phyloP scores from a whole-genome alignment of 2,329 filamentous ascomycete species.

The Penicillium crustosum region DNA sequence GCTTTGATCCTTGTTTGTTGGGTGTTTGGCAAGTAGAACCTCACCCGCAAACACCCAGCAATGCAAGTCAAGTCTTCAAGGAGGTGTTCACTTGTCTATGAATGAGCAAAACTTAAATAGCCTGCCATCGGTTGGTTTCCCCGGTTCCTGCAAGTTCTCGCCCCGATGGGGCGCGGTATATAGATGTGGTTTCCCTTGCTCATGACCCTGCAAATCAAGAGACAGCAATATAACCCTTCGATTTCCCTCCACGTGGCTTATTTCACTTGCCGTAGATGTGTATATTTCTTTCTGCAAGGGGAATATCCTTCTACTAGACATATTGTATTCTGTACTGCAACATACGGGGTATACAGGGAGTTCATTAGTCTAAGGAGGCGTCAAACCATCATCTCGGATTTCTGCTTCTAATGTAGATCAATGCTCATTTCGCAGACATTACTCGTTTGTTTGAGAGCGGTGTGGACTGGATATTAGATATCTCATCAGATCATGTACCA shows the following conservation, averaged over 20 bases:
- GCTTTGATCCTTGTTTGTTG: neutral
- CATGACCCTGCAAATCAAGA: conserved; percentile 2
- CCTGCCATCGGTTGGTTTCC: conserved; percentile 1
- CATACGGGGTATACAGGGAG: neutral
- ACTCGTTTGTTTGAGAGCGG: neutral
- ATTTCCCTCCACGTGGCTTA: conserved; percentile 7
- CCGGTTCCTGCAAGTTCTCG: conserved; percentile 15
- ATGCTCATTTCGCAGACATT: neutral
- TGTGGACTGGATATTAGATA: neutral
- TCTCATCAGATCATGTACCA: neutral
- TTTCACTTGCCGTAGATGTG: conserved; percentile 1
- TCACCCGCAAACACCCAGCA: conserved; percentile 3
- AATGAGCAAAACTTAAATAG: conserved; percentile 5
- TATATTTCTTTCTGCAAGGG: conserved; percentile 15
- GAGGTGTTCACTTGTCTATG: conserved; percentile 5
- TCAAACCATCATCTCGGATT: neutral
- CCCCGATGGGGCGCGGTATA: conserved; percentile 3
- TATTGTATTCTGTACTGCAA: neutral
- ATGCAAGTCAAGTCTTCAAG: conserved; percentile 9
- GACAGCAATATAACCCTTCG: neutral
- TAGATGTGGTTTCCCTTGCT: conserved; percentile 19
- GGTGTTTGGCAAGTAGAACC: neutral
- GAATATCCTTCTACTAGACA: neutral
- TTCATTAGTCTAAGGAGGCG: neutral
- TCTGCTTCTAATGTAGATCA: neutral